phyloP scores from a whole-genome alignment of 1,284 basidiomycete species.

The Cutaneotrichosporon spelunceum region DNA sequence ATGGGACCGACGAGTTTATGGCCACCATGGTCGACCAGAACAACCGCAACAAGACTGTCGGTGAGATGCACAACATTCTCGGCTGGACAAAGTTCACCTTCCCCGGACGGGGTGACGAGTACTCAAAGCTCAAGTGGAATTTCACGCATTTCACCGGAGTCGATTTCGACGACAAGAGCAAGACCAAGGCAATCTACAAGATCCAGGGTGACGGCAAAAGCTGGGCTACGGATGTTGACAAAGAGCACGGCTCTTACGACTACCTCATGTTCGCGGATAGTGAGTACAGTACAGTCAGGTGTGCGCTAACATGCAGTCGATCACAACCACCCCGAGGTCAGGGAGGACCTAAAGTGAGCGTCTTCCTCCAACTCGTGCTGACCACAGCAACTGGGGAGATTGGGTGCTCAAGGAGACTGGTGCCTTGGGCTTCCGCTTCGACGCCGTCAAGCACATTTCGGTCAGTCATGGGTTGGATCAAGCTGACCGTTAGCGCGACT shows the following conservation, averaged over 20 bases:
- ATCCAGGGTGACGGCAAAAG: slow-evolving; percentile 59
- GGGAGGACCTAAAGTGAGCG: slow-evolving; percentile 41
- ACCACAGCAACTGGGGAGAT: slow-evolving; percentile 55
- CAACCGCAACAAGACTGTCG: slow-evolving; percentile 55
- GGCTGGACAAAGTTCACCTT: slow-evolving; percentile 87
- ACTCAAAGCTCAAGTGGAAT: slow-evolving; percentile 57
- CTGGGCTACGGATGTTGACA: slow-evolving; percentile 56
- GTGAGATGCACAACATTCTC: slow-evolving; percentile 68
- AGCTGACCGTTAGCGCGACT: slow-evolving; percentile 36
- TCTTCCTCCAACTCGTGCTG: slow-evolving; percentile 24
- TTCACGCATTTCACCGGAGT: slow-evolving; percentile 63
- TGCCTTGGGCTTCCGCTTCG: slow-evolving; percentile 76
- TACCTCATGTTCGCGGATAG: slow-evolving; percentile 51
- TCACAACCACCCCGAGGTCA: slow-evolving; percentile 74
- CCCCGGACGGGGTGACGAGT: slow-evolving; percentile 67
- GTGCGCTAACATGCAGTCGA: slow-evolving; percentile 58
- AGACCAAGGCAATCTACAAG: slow-evolving; percentile 61
- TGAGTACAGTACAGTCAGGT: slow-evolving; percentile 2
- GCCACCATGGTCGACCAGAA: slow-evolving; percentile 70
- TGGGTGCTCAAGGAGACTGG: slow-evolving; percentile 69
- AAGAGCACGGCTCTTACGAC: slow-evolving; percentile 54
- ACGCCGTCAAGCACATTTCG: slow-evolving; percentile 69
- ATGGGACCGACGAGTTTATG: slow-evolving; percentile 69
- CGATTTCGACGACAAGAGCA: slow-evolving; percentile 75
- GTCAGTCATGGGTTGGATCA: slow-evolving; percentile 22